phyloP scores from a whole-genome alignment of 805 yeast genomes.

The Candida vartiovaarae region DNA sequence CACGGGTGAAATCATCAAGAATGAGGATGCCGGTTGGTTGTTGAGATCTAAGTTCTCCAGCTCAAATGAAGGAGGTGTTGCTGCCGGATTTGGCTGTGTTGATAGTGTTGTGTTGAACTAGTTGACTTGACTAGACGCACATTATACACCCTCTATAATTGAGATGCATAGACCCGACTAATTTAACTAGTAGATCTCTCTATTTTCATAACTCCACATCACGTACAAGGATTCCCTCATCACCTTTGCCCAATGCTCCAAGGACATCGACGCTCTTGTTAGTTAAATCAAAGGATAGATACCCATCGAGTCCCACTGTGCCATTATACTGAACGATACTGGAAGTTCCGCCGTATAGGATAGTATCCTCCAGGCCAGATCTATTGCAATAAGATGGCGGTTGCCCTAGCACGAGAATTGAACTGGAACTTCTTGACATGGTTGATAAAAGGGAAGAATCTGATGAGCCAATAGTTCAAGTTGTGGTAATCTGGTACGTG shows the following conservation, averaged over 20 bases:
- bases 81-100: conserved; percentile 97
- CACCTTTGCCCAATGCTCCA: conserved; percentile 56
- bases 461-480: conserved; percentile 65
- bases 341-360: conserved; percentile 62
- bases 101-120: conserved; percentile 62
- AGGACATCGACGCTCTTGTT: conserved; percentile 46
- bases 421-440: conserved; percentile 20
- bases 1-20: conserved; percentile 47
- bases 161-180: no score
- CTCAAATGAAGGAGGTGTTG: conserved; percentile 97
- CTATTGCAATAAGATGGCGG: conserved; percentile 61
- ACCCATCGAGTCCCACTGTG: conserved; percentile 16
- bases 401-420: conserved; percentile 19
- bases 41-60: conserved; percentile 81
- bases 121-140: background rate
- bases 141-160: conserved; percentile 1
- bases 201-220: conserved; percentile 36
- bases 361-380: conserved; percentile 66
- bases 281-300: conserved; percentile 29
- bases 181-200: no score
- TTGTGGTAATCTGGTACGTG: conserved; percentile 40
- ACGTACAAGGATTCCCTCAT: conserved; percentile 56
- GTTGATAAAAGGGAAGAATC: conserved; percentile 58
- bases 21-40: conserved; percentile 76
- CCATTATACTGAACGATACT: conserved; percentile 50